phyloP scores from a whole-genome alignment of 441 rosid species.

The Brassica balearica region DNA sequence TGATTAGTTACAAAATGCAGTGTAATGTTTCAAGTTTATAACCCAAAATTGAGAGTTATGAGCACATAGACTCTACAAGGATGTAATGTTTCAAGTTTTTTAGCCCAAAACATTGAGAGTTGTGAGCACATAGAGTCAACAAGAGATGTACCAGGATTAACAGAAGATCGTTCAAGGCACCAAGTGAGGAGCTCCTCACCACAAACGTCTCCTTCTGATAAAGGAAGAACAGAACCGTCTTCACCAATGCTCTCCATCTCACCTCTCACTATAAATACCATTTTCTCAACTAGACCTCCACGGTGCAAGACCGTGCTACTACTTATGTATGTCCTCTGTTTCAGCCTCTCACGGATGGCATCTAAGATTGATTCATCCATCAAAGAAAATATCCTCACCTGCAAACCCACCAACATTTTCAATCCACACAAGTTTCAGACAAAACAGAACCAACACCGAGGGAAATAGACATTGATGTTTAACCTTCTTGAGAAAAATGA shows the following conservation, averaged over 20 bases:
- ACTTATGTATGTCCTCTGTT: conserved; percentile 2
- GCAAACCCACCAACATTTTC: not conserved
- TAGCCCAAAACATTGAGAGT: not conserved
- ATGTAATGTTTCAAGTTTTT: not conserved
- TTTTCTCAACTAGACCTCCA: not conserved
- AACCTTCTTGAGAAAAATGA: conserved; percentile 7
- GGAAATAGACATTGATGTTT: not conserved
- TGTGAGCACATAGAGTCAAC: conserved; percentile 2
- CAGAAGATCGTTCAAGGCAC: conserved; percentile 2
- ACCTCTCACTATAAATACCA: conserved; percentile 2
- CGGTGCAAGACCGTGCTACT: conserved; percentile 4
- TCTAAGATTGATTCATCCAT: conserved; percentile 8
- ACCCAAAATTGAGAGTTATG: not conserved
- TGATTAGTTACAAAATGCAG: not conserved
- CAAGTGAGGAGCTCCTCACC: conserved; percentile 9
- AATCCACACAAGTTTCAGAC: conserved; percentile 2
- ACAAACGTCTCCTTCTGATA: conserved; percentile 5
- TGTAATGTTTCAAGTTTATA: not conserved
- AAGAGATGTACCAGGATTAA: not conserved
- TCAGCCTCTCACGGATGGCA: conserved; percentile 7
- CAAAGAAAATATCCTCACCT: conserved; percentile 10
- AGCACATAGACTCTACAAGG: not conserved
- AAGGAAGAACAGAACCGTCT: not conserved
- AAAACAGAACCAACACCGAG: not conserved
- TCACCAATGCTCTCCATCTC: conserved; percentile 1